Base-by-base conservation (phyloP, 2,329 filamentous ascomycete genomes). In the Clonostachys chloroleuca region DNA sequence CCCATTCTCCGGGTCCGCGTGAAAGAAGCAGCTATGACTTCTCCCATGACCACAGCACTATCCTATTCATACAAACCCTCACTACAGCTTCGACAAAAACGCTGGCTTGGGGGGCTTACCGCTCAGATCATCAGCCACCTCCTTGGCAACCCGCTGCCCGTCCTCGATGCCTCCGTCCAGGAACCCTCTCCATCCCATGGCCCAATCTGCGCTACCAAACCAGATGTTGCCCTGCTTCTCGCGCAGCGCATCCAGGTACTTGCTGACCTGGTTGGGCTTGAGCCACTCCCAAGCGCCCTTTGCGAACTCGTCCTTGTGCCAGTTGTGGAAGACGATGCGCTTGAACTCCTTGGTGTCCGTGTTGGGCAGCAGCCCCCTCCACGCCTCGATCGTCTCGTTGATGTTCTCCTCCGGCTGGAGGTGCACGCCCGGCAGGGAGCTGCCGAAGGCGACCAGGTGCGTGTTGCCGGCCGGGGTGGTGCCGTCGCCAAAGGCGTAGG, bases 81-180 rank as follows among this genome's bases (percentile, higher is more conserved):
- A 30, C 24, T 30, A 30, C 24, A 30, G 3, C 24, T 30, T 30
- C 24, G 24, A 30, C 24, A 30, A 30, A 10, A 30, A 30, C 4
- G 24, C 24, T 3, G 24, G 24, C 9, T 9, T 30, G 24, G 24
- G 24, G 24, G 24, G 8, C 24, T 30, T 30, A 9, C 24, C 24
- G 5, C 24, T 30, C 24, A 30, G 24, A 30, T 30, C 24, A 10
- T 30, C 24, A 30, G 24, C 24, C 24, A 30, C 24, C 24, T 30
- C 24, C 9, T 30, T 30, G 24, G 24, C 24, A 30, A 30, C 24
- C 24, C 24, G 24, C 24, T 30, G 24, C 9, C 72, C 72, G 34
- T 72, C 69, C 44, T 75, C 69, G 40, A 76, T 74, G 0, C 73
- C 73, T 1, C 73, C 73, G 50, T 77, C 74, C 12, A 75, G 74